Evolutionary conservation across 345 rosid species (phyloP).

Genomic region (Aquilaria malaccensis): DNA sequence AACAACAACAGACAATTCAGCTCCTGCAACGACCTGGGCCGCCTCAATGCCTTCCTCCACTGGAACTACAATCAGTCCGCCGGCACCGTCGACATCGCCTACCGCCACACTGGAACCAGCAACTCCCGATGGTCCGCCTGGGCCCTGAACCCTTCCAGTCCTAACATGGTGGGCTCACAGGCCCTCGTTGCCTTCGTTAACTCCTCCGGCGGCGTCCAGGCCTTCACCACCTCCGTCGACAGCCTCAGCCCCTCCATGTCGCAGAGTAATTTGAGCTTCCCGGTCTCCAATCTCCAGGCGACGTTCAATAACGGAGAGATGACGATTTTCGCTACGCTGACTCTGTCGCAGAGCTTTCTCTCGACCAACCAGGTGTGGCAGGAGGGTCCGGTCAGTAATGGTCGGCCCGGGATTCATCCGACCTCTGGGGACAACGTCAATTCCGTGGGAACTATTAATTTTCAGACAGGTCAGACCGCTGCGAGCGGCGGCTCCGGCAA

Average conservation of each 20-base stretch:
- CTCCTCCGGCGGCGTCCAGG: slow-evolving; percentile 26
- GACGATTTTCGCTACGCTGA: slow-evolving; percentile 59
- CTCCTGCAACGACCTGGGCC: slow-evolving; percentile 35
- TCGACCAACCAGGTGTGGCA: slow-evolving; percentile 63
- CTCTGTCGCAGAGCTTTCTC: slow-evolving; percentile 21
- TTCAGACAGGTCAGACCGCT: slow-evolving; percentile 35
- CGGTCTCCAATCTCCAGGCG: slow-evolving; percentile 30
- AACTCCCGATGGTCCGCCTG: slow-evolving; percentile 51
- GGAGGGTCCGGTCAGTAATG: slow-evolving; percentile 35
- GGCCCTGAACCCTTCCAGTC: slow-evolving; percentile 52
- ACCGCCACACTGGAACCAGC: slow-evolving; percentile 36
- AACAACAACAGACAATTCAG: slow-evolving; percentile 16
- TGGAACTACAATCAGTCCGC: slow-evolving; percentile 43
- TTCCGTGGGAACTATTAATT: slow-evolving; percentile 35
- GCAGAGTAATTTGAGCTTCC: slow-evolving; percentile 32
- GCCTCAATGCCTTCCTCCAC: slow-evolving; percentile 51
- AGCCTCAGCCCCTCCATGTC: not conserved
- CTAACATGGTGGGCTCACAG: slow-evolving; percentile 44
- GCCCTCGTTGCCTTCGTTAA: slow-evolving; percentile 50
- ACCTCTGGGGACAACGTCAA: slow-evolving; percentile 12
- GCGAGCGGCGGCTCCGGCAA: slow-evolving; percentile 19
- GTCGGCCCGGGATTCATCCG: not conserved
- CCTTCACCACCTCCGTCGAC: slow-evolving; percentile 30
- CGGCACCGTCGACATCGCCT: slow-evolving; percentile 47
- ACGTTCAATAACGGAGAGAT: slow-evolving; percentile 24